Percentiles rank a stretch among this genome's conserved stretches.
Evolutionary conservation across 345 rosid genomes (phyloP).

Genomic region (Raphanus sativus): DNA sequence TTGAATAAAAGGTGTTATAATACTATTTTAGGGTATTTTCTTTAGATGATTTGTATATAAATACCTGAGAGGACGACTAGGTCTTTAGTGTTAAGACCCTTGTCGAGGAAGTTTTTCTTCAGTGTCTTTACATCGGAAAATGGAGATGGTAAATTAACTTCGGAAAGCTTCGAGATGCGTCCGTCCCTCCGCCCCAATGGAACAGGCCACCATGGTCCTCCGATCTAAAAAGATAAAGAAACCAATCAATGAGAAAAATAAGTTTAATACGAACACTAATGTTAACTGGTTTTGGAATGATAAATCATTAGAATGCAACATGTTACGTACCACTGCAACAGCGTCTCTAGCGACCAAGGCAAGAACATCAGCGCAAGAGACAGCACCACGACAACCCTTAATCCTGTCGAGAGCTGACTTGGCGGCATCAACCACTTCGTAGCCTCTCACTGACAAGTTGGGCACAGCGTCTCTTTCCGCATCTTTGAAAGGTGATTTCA

Average conservation of each 20-base stretch:
- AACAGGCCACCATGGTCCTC: slow-evolving; percentile 63
- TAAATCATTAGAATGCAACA: not conserved
- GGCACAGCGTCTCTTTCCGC: slow-evolving; percentile 50
- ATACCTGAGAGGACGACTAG: slow-evolving; percentile 50
- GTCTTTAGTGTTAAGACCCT: slow-evolving; percentile 35
- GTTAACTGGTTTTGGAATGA: not conserved
- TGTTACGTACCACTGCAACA: slow-evolving; percentile 38
- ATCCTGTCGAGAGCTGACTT: slow-evolving; percentile 41
- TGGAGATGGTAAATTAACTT: slow-evolving; percentile 48
- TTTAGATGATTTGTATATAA: slow-evolving; percentile 6
- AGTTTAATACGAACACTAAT: too few species aligned
- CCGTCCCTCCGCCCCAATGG: slow-evolving; percentile 66
- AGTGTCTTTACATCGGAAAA: slow-evolving; percentile 29
- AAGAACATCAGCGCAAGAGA: slow-evolving; percentile 31
- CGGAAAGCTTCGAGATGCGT: slow-evolving; percentile 39
- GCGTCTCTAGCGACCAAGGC: slow-evolving; percentile 64
- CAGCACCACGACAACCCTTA: slow-evolving; percentile 41
- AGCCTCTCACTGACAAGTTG: slow-evolving; percentile 49
- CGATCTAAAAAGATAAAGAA: slow-evolving; percentile 2
- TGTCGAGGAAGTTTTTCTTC: slow-evolving; percentile 37
- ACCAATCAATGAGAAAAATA: not conserved
- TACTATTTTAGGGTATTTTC: not conserved
- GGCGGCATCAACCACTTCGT: slow-evolving; percentile 48
- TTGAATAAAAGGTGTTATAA: too few species aligned
- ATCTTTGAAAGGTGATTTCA: slow-evolving; percentile 42